Evolutionary conservation across 805 yeast genomes (phyloP).

Genomic region (Lachancea thermotolerans): DNA sequence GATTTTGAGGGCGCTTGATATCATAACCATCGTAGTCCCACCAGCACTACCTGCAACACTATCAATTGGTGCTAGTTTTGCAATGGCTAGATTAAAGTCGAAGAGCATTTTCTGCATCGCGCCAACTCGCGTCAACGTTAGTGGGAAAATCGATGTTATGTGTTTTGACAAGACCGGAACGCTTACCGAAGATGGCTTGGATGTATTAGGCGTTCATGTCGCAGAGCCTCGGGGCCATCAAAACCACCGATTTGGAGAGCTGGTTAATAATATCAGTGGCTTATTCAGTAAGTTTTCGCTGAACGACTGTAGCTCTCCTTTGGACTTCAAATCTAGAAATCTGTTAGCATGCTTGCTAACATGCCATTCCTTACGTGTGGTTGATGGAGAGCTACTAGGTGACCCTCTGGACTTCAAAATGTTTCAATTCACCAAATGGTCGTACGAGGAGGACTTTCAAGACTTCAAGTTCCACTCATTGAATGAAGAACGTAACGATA

Average conservation of each 20-base stretch:
- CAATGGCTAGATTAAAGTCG: slow-evolving; percentile 65
- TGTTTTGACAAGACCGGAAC: slow-evolving; percentile 98
- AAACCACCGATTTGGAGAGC: slow-evolving; percentile 22
- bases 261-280: slow-evolving; percentile 19
- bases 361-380: slow-evolving; percentile 79
- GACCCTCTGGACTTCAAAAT: slow-evolving; percentile 91
- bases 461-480: slow-evolving; percentile 33
- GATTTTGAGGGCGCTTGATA: slow-evolving; percentile 82
- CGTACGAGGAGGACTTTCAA: slow-evolving; percentile 58
- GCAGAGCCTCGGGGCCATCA: slow-evolving; percentile 17
- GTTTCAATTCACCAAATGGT: slow-evolving; percentile 86
- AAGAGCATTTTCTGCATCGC: slow-evolving; percentile 80
- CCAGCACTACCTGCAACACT: slow-evolving; percentile 98
- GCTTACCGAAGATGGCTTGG: slow-evolving; percentile 92
- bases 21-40: slow-evolving; percentile 94
- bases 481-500: slow-evolving; percentile 35
- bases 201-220: slow-evolving; percentile 62
- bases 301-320: slow-evolving; percentile 26
- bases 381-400: slow-evolving; percentile 78
- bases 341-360: slow-evolving; percentile 41
- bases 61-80: slow-evolving; percentile 94
- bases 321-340: slow-evolving; percentile 24
- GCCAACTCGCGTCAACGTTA: slow-evolving; percentile 92
- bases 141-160: slow-evolving; percentile 84
- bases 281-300: slow-evolving; percentile 26